phyloP scores from a whole-genome alignment of 306 rosid species.

The Trichosanthes cucumerina region DNA sequence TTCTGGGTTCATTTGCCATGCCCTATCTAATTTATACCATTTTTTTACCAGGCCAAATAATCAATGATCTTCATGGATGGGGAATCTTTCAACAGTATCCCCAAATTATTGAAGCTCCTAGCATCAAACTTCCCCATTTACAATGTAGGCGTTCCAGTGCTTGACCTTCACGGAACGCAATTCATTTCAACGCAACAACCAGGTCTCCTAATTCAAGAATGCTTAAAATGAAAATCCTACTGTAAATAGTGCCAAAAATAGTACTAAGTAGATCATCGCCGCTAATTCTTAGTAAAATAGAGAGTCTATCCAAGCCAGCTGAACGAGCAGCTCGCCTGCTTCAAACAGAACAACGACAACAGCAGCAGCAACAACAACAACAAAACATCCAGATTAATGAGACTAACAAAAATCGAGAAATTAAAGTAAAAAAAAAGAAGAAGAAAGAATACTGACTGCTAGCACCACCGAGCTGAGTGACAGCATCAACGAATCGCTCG shows the following conservation, averaged over 20 bases:
- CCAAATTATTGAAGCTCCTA: neutral
- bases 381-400: neutral
- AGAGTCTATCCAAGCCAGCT: neutral
- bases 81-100: neutral
- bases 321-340: neutral
- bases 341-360: neutral
- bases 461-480: conserved; percentile 92
- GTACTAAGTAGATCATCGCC: neutral
- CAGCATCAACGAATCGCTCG: conserved; percentile 91
- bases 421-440: neutral
- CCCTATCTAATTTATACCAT: neutral
- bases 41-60: neutral
- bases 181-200: neutral
- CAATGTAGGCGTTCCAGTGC: neutral
- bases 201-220: neutral
- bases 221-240: neutral
- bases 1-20: neutral
- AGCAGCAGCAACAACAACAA: neutral
- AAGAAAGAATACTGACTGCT: conserved; percentile 30
- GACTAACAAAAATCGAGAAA: neutral
- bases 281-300: neutral
- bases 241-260: neutral
- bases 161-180: neutral
- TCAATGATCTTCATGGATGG: neutral
- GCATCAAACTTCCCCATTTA: neutral